Percentiles rank a stretch among this genome's conserved stretches.
These are phyloP conservation scores for Agaricus bisporus DNA, from an alignment of 768 basidiomycete species.

Conservation along the genomic window DNA sequence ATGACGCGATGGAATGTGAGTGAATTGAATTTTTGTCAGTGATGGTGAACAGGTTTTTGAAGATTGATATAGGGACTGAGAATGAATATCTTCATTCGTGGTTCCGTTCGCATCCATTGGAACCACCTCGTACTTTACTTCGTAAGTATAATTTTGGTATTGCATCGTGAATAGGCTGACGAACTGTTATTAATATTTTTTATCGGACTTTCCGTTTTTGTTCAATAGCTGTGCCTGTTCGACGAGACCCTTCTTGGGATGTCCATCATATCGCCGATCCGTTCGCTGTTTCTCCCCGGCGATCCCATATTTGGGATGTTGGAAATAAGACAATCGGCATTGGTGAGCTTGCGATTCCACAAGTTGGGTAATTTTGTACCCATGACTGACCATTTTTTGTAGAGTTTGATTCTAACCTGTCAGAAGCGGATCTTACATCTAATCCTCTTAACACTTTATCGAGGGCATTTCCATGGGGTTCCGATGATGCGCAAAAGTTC, in stretches of 20 bases:
- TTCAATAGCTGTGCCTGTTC: conserved; percentile 48
- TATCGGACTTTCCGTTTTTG: no score
- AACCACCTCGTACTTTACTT: conserved; percentile 37
- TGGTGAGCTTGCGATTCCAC: conserved; percentile 28
- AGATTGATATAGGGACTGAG: conserved; percentile 67
- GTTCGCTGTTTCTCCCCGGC: conserved; percentile 58
- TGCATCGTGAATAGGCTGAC: no score
- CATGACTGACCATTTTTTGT: no score
- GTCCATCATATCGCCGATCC: conserved; percentile 37
- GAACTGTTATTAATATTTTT: no score
- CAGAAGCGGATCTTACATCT: conserved; percentile 25
- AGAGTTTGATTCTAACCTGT: background rate
- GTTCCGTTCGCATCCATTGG: conserved; percentile 62
- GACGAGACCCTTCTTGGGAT: conserved; percentile 44
- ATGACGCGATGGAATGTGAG: conserved; percentile 91
- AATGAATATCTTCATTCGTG: conserved; percentile 85
- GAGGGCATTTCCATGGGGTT: conserved; percentile 67
- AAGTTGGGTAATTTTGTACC: no score
- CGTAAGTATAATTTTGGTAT: conserved; percentile 22
- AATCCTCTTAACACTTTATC: conserved; percentile 74
- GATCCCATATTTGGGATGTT: conserved; percentile 61
- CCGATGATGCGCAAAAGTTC: conserved; percentile 48
- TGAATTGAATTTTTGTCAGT: conserved; percentile 6
- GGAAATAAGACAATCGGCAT: conserved; percentile 65
- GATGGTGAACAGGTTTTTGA: background rate